Percentiles rank a stretch among this genome's conserved stretches.
Evolutionary conservation across 2,329 filamentous ascomycete species (phyloP).

Genomic region (Pseudogymnoascus sp.): DNA sequence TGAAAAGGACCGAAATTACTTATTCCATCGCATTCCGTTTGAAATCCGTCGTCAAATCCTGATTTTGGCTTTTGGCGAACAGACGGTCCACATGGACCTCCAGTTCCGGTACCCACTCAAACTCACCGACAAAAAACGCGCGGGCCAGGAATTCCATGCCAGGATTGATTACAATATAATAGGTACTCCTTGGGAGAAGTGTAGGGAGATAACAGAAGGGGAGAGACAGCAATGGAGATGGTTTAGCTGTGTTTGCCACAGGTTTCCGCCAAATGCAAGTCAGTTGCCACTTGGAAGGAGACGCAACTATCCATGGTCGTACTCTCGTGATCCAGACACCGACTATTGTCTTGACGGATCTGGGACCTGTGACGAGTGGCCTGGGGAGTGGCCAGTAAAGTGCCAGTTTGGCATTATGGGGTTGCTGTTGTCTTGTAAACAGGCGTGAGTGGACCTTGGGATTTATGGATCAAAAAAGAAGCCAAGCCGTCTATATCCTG

Average conservation of each 20-base stretch:
- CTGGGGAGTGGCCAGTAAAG: not conserved
- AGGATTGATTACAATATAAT: not conserved
- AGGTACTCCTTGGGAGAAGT: too few species aligned
- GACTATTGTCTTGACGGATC: not conserved
- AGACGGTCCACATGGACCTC: not conserved
- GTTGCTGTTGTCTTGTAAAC: not conserved
- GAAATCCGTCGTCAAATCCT: not conserved
- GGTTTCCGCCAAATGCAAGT: not conserved
- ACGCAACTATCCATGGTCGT: not conserved
- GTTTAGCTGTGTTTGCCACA: not conserved
- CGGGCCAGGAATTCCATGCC: not conserved
- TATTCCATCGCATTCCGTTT: not conserved
- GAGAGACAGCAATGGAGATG: not conserved
- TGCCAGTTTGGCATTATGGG: slow-evolving; percentile 1
- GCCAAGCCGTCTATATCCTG: not conserved
- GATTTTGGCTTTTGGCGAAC: not conserved
- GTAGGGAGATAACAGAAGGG: not conserved
- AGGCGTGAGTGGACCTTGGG: not conserved
- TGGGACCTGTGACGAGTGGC: not conserved
- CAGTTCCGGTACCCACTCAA: not conserved
- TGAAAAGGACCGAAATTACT: not conserved
- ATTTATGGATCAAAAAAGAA: not conserved
- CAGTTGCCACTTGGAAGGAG: not conserved
- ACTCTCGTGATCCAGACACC: not conserved
- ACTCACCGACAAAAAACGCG: not conserved